Evolutionary conservation across 1,139 yeast species (phyloP), one percentile per base, ranked within the genome.

Genomic region (Blastobotrys indianensis): DNA sequence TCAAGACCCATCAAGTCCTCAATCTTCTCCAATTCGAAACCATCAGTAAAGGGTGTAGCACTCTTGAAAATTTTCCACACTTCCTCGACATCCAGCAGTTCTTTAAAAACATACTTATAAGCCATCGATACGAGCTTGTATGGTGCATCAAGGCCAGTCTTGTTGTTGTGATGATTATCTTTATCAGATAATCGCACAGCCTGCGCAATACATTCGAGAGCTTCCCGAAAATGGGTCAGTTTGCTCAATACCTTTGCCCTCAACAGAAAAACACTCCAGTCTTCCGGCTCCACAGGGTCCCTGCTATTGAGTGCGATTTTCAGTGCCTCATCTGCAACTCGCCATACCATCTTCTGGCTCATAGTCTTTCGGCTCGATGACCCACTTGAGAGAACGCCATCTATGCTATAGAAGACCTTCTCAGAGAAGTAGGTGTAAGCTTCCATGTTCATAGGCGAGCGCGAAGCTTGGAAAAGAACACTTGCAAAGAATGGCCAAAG

Each of bases 121-220:
- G 77, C 59, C 42, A 76, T 53, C 0, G 88, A 73, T 32, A 85
- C 75, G 11, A 83, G 60, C 44, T 73, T 70, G 58, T 87, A 87
- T 59, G 82, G 86, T 0, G 95, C 90, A 56, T 86, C 95, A 35
- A 86, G 64, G 3, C 80, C 67, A 1, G 73, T 33, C 4, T 60
- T 92, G n/a, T 74, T 70, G 20, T 69, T 65, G 4, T 67, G 60
- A 13, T 64, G 62, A 28, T 48, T 49, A 44, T 61, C 59, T 5
- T 67, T 69, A 2, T 67, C 62, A 1, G 81, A 76, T 2, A 71
- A 51, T 11, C 42, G 45, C 8, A 62, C 51, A 1, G 72, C 59
- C 13, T 51, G 42, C 5, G 50, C 37, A 25, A 60, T 52, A 12
- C 51, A 45, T 2, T 55, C 53, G 37, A 69, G 12, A 3, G 45